Evolutionary conservation across 2,329 filamentous ascomycete genomes (phyloP), one percentile per base, ranked within the genome.

Genomic region (Monosporascus ibericus): DNA sequence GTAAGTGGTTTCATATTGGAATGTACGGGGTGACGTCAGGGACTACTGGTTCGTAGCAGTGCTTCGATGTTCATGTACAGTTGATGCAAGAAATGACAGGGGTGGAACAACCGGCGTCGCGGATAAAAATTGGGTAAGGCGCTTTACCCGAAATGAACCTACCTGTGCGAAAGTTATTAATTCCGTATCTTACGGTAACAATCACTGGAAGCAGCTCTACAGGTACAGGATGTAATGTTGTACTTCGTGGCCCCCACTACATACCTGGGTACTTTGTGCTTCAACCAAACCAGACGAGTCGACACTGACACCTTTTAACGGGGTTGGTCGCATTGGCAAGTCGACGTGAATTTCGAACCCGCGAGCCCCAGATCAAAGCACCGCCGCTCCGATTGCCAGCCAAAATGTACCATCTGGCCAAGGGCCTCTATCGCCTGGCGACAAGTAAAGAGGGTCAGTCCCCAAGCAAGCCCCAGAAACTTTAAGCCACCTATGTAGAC

Each of bases 331-430:
- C 11, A 34, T 14, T 14, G 30, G 30, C 4, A 9, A 34, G 30
- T 34, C 11, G 42, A 50, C 47, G 44, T 48, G 48, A 49, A 36
- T 44, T 20, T 48, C 27, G 37, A 42, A 34, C 36, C 22, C 38
- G 18, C 48, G 25, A 44, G 27, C 36, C 8, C 14, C 8, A 36
- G 6, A 18, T 40, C 18, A 20, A 17, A 14, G 42, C n/a, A 8
- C 25, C 15, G 30, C 47, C 34, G 39, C 46, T 44, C 42, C 42
- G 36, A 20, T 15, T 15, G 24, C 48, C 46, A 50, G 27, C 22
- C 44, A 65, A 56, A 25, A 96, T 96, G 92, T 97, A 96, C 75
- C 92, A 97, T 75, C 85, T 99, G 63, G 86, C 90, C 66, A 96
- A 96, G 71, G 92, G 90, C 54, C 79, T 99, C 53, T 99, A 97